Evolutionary conservation across 2,329 filamentous ascomycete genomes (phyloP), one percentile per base, ranked within the genome.

Genomic region (Trichoderma hamatum): DNA sequence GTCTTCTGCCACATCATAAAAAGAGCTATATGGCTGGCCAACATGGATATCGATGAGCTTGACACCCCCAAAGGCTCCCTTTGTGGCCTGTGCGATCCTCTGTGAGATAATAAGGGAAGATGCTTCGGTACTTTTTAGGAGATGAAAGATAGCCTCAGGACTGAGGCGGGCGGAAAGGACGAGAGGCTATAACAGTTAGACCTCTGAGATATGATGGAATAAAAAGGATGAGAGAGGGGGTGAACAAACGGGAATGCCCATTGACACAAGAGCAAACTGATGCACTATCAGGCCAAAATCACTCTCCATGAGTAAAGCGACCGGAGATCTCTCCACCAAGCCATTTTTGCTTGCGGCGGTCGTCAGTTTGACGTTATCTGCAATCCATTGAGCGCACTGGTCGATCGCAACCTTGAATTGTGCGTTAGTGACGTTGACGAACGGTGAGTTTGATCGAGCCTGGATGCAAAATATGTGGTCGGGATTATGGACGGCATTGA

Each of bases 241-340:
- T 3, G 19, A 3, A 54, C 43, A 26, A 63, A 74, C 74, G 21
- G 76, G 76, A 26, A 75, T 69, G 3, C 71, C 71, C 30, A 76
- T 68, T 14, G 70, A 70, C 2, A 77, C 67, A 9, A 78, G 70
- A 26, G 75, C 73, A 26, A 73, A 70, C 30, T 74, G 56, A 51
- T 78, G 71, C 13, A 78, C 70, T 19, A 77, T 71, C 11, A 78
- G 69, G 4, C 72, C 73, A 52, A 77, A 70, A 65, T 77, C 75
- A 28, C 75, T 77, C 58, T 78, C 74, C 72, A 78, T 72, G 28
- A 73, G 72, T 6, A 78, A 70, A 3, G 76, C 76, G 10, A 77
- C 72, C 1, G 75, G 75, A 3, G 69, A 69, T 65, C 59, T 67
- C 26, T 64, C 69, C 3, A 63, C 68, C 21, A 70, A 14, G 14